These are phyloP conservation scores for Cicer pinnatifidum DNA, from an alignment of 306 rosid species.

Conservation along the genomic window DNA sequence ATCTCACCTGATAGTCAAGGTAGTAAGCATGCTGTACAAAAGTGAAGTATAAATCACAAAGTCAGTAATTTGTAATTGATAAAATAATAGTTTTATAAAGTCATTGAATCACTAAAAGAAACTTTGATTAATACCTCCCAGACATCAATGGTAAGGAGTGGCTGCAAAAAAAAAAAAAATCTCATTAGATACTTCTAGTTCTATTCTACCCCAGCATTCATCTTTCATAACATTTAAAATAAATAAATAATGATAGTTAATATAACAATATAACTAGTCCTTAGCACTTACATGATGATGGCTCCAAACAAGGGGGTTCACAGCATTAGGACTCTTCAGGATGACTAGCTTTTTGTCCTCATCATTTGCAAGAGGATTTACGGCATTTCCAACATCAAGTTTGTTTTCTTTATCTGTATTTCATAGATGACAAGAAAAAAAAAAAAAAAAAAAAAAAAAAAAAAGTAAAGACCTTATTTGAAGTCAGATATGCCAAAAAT, in stretches of 20 bases:
- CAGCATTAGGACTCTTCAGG: constrained; percentile 85
- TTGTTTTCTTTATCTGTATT: constrained; percentile 66
- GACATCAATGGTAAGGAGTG: constrained; percentile 86
- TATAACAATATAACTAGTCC: background rate
- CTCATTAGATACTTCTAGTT: constrained; percentile 38
- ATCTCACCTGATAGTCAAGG: constrained; percentile 85
- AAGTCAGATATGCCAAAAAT: constrained; percentile 33
- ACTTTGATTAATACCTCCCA: constrained; percentile 78
- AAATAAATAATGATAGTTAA: constrained; percentile 14
- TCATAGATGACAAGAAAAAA: background rate
- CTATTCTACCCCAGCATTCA: constrained; percentile 2
- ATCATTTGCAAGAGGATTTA: constrained; percentile 65
- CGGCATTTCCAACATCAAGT: constrained; percentile 74
- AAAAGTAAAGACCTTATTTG: background rate
- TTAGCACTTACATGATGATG: constrained; percentile 64
- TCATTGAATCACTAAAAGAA: constrained; percentile 13
- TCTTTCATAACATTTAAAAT: constrained; percentile 12
- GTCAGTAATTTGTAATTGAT: constrained; percentile 44
- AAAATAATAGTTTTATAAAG: constrained; percentile 16
- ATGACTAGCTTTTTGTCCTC: constrained; percentile 79
- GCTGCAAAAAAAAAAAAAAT: constrained; percentile 64
- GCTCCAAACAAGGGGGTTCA: constrained; percentile 86
- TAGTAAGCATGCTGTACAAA: constrained; percentile 89
- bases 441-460: constrained; percentile 13
- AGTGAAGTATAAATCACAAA: constrained; percentile 29